phyloP scores from a whole-genome alignment of 1,139 yeast genomes.

The Barnettozyma hawaiiensis region DNA sequence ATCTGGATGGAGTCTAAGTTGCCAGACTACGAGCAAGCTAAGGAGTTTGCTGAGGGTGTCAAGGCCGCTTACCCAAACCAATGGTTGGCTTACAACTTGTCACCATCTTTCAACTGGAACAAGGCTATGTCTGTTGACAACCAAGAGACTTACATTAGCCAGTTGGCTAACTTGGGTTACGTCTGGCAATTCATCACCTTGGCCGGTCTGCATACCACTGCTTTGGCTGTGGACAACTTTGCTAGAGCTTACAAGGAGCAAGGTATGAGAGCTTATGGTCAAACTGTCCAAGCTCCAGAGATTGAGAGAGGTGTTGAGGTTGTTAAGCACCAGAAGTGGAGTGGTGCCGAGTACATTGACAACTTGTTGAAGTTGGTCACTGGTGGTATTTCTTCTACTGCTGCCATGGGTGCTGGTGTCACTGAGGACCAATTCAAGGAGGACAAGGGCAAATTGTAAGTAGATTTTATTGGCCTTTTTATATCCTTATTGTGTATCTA shows the following conservation, averaged over 20 bases:
- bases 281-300: constrained; percentile 80
- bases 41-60: constrained; percentile 92
- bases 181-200: constrained; percentile 98
- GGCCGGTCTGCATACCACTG: constrained; percentile 96
- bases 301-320: constrained; percentile 89
- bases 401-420: constrained; percentile 98
- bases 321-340: constrained; percentile 98
- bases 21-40: constrained; percentile 91
- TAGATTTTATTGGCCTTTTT: constrained; percentile 1
- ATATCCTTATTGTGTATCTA: too few species aligned
- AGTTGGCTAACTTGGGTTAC: constrained; percentile 86
- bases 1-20: constrained; percentile 99
- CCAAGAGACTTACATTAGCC: constrained; percentile 84
- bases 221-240: constrained; percentile 84
- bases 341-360: constrained; percentile 97
- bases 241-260: constrained; percentile 67
- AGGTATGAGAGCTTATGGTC: constrained; percentile 97
- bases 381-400: constrained; percentile 93
- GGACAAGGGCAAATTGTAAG: constrained; percentile 13
- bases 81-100: constrained; percentile 94
- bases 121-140: constrained; percentile 79
- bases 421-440: constrained; percentile 90
- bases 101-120: constrained; percentile 98
- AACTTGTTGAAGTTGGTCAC: constrained; percentile 83
- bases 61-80: constrained; percentile 76